Evolutionary conservation across 352 stramenopile genomes (phyloP).

Genomic region (Nothophytophthora sp.): DNA sequence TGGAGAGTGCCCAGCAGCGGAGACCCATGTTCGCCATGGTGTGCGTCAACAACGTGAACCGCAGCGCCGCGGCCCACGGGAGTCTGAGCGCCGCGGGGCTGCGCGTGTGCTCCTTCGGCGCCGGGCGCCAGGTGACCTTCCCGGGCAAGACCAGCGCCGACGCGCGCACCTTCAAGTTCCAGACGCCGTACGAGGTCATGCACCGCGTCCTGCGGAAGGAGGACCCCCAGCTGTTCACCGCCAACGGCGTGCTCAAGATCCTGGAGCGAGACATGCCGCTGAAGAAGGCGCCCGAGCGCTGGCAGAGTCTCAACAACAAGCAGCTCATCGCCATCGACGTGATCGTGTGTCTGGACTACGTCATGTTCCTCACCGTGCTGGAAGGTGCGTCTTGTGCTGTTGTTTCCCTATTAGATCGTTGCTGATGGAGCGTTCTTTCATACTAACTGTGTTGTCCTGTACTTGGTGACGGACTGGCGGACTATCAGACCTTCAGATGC

Average conservation of each 20-base stretch:
- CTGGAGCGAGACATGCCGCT: slow-evolving; percentile 72
- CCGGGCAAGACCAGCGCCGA: slow-evolving; percentile 38
- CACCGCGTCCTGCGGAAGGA: slow-evolving; percentile 49
- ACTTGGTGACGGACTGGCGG: too few relatives aligned
- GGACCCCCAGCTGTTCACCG: slow-evolving; percentile 47
- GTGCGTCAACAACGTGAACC: slow-evolving; percentile 88
- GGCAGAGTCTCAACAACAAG: slow-evolving; percentile 68
- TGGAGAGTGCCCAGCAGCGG: slow-evolving; percentile 6
- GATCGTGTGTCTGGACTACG: slow-evolving; percentile 82
- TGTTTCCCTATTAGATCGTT: neutral
- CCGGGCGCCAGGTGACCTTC: slow-evolving; percentile 59
- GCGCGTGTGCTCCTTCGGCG: slow-evolving; percentile 74
- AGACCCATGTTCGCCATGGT: slow-evolving; percentile 74
- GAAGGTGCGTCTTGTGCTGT: slow-evolving; percentile 34
- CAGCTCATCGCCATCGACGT: slow-evolving; percentile 69
- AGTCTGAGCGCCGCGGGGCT: slow-evolving; percentile 53
- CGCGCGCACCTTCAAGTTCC: slow-evolving; percentile 62
- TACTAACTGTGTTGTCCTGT: neutral
- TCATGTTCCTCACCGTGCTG: slow-evolving; percentile 75
- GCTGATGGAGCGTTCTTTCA: neutral
- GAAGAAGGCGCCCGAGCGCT: slow-evolving; percentile 74
- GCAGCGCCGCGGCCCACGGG: slow-evolving; percentile 76
- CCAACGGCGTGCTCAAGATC: slow-evolving; percentile 72
- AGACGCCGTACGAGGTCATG: slow-evolving; percentile 73
- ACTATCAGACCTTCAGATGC: slow-evolving; percentile 49